Conservation (phyloP, 2,329 filamentous ascomycete species). For the Fusarium coicis region DNA sequence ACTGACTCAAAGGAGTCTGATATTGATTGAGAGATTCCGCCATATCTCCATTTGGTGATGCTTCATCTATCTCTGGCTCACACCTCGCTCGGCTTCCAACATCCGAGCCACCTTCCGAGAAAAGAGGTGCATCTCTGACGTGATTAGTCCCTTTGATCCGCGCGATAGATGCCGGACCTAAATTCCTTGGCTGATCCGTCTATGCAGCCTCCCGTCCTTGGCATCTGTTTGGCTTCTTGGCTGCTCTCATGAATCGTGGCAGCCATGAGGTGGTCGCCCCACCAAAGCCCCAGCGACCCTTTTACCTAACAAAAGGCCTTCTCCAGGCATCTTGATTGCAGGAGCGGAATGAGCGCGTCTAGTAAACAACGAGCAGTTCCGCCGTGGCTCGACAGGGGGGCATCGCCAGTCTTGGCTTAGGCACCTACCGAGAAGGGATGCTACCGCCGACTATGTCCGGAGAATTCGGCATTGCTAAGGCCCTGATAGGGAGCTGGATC, state of each 20-base stretch:
- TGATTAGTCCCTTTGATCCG: neutral
- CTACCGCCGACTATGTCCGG: constrained; percentile 23
- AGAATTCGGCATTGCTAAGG: constrained; percentile 27
- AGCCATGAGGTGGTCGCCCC: neutral
- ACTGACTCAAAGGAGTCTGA: neutral
- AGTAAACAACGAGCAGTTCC: neutral
- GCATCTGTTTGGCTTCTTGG: constrained; percentile 24
- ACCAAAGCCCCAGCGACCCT: neutral
- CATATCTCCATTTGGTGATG: neutral
- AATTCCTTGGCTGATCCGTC: constrained; percentile 3
- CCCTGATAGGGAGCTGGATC: constrained; percentile 19
- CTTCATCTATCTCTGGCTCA: neutral
- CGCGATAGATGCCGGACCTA: neutral
- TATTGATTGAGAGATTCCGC: neutral
- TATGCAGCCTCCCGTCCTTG: constrained; percentile 29
- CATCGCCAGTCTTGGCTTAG: neutral
- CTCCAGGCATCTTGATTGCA: neutral
- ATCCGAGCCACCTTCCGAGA: constrained; percentile 22
- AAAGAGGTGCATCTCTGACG: neutral
- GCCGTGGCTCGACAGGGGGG: neutral
- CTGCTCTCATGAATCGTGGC: neutral
- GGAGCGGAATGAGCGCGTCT: neutral
- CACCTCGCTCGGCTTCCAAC: constrained; percentile 15
- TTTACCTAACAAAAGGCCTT: constrained; percentile 2
- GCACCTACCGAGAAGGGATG: constrained; percentile 28